Conservation (phyloP, 2,329 filamentous ascomycete species). For the Alternaria sp. region DNA sequence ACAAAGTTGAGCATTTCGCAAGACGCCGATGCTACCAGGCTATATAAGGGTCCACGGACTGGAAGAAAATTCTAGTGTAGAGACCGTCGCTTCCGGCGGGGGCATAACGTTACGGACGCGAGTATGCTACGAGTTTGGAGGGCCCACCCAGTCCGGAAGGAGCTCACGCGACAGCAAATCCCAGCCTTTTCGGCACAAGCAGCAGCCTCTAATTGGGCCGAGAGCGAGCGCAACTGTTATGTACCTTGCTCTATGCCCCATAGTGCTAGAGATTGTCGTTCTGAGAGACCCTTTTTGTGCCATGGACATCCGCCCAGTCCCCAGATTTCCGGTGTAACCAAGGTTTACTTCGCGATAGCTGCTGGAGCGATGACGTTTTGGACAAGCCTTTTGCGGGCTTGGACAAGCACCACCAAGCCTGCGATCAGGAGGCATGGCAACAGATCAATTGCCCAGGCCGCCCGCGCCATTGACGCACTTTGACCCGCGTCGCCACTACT, state of each 20-base stretch:
- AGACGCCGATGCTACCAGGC: slow-evolving; percentile 3
- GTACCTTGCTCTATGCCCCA: slow-evolving; percentile 2
- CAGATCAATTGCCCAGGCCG: background rate
- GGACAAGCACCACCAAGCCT: slow-evolving; percentile 26
- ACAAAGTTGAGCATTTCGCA: slow-evolving; percentile 10
- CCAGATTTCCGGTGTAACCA: slow-evolving; percentile 6
- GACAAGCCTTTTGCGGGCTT: slow-evolving; percentile 19
- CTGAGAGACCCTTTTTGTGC: background rate
- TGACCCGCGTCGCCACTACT: slow-evolving; percentile 5
- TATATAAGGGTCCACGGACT: slow-evolving; percentile 27
- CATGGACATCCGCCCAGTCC: background rate
- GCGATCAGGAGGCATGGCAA: slow-evolving; percentile 7
- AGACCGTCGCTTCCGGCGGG: slow-evolving; percentile 25
- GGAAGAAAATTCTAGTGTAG: slow-evolving; percentile 30
- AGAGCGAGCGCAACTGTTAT: slow-evolving; percentile 7
- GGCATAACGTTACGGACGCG: slow-evolving; percentile 7
- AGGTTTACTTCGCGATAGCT: background rate
- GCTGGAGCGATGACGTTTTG: slow-evolving; percentile 9
- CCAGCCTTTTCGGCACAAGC: slow-evolving; percentile 6
- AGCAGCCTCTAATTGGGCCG: slow-evolving; percentile 4
- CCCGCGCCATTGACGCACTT: slow-evolving; percentile 7
- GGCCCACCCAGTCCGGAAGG: slow-evolving; percentile 23
- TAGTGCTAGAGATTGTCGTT: background rate
- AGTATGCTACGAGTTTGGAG: slow-evolving; percentile 12
- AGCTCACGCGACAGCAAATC: slow-evolving; percentile 21